Evolutionary conservation across 257 asterid species (phyloP).

Genomic region (Solanum corneliomulleri): DNA sequence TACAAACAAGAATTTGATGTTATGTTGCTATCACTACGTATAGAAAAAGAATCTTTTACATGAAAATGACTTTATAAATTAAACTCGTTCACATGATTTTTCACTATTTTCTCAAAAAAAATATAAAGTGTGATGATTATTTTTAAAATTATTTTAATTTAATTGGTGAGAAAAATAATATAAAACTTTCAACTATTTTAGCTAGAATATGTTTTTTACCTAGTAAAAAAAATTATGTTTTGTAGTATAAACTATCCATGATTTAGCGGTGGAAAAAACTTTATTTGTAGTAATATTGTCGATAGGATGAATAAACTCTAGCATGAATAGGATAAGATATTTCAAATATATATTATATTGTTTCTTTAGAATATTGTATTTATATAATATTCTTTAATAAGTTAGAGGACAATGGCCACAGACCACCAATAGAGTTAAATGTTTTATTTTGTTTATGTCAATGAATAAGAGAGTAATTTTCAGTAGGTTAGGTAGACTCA

Average conservation of each 20-base stretch:
- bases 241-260: no score
- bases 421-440: background rate
- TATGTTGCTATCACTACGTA: background rate
- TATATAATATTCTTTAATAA: background rate
- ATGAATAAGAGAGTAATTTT: conserved; percentile 13
- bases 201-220: background rate
- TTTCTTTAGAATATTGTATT: background rate
- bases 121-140: background rate
- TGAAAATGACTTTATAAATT: background rate
- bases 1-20: background rate
- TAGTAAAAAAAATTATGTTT: background rate
- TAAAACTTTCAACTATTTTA: no score
- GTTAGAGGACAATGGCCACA: conserved; percentile 26
- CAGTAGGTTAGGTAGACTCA: conserved; percentile 28
- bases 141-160: no score
- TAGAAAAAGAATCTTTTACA: background rate
- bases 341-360: background rate
- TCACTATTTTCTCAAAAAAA: no score
- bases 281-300: background rate
- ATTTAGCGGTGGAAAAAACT: background rate
- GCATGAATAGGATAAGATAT: background rate
- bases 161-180: background rate
- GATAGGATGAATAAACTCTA: background rate
- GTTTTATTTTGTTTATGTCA: conserved; percentile 4
- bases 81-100: no score